phyloP scores from a whole-genome alignment of 345 rosid species.

The Orychophragmus violaceus region DNA sequence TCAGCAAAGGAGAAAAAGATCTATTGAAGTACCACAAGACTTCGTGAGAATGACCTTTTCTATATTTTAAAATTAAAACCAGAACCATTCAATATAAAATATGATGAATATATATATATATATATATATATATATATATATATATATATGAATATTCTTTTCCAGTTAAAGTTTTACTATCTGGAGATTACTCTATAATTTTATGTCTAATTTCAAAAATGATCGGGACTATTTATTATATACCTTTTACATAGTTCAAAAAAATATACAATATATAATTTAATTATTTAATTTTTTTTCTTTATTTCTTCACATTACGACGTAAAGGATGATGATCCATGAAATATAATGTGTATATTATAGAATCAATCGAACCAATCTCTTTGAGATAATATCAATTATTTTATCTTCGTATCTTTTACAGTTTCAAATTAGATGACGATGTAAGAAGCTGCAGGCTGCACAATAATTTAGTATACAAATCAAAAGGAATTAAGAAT shows the following conservation, averaged over 20 bases:
- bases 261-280: background rate
- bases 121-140: background rate
- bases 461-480: background rate
- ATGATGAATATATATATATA: background rate
- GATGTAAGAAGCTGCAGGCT: background rate
- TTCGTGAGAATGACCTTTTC: constrained; percentile 13
- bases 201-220: background rate
- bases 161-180: background rate
- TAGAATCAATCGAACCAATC: background rate
- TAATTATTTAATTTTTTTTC: background rate
- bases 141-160: background rate
- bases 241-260: no score
- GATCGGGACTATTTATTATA: background rate
- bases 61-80: background rate
- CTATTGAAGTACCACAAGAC: background rate
- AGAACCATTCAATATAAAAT: background rate
- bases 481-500: background rate
- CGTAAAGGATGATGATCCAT: constrained; percentile 15
- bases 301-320: background rate
- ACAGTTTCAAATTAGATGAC: constrained; percentile 17
- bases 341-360: background rate
- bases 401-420: constrained; percentile 7
- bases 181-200: background rate
- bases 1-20: constrained; percentile 5
- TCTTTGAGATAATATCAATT: background rate